phyloP scores from a whole-genome alignment of 371 early-diverging fungal species.

The Rhizopus delemar region DNA sequence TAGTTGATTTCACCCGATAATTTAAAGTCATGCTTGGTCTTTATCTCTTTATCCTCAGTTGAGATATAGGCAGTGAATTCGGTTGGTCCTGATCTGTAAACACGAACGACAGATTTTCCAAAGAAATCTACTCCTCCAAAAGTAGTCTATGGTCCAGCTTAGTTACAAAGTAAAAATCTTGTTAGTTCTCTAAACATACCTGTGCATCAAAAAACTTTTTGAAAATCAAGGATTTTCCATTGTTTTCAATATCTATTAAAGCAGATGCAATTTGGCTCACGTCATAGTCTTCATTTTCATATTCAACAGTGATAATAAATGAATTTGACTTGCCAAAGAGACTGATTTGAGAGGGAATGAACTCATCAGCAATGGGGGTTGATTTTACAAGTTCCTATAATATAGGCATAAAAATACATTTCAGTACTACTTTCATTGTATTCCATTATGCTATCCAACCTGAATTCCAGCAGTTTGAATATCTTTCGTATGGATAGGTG shows the following conservation, averaged over 20 bases:
- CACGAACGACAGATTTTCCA: conserved; percentile 13
- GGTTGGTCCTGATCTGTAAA: conserved; percentile 8
- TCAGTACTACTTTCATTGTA: too few species aligned
- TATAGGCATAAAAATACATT: too few species aligned
- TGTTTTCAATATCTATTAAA: conserved; percentile 14
- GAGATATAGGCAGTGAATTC: conserved; percentile 15
- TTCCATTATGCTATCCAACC: too few species aligned
- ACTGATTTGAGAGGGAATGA: conserved; percentile 13
- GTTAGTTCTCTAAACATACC: conserved; percentile 13
- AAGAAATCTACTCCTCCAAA: conserved; percentile 25
- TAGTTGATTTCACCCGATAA: conserved; percentile 45
- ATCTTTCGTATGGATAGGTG: conserved; percentile 29
- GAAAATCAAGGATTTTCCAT: conserved; percentile 15
- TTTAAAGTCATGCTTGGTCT: conserved; percentile 37
- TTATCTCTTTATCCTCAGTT: conserved; percentile 15
- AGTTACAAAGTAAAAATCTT: background rate
- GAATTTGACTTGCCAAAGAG: conserved; percentile 14
- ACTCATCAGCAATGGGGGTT: conserved; percentile 21
- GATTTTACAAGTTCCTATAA: conserved; percentile 11
- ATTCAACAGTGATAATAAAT: conserved; percentile 13
- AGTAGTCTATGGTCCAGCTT: conserved; percentile 9
- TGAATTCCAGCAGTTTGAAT: conserved; percentile 20
- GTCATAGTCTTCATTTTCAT: conserved; percentile 11
- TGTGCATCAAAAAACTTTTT: conserved; percentile 28
- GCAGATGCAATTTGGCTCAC: conserved; percentile 20